Percentiles rank a stretch among this genome's conserved stretches.
Conservation (phyloP, 371 early-diverging fungal genomes). For the Racocetra persica region DNA sequence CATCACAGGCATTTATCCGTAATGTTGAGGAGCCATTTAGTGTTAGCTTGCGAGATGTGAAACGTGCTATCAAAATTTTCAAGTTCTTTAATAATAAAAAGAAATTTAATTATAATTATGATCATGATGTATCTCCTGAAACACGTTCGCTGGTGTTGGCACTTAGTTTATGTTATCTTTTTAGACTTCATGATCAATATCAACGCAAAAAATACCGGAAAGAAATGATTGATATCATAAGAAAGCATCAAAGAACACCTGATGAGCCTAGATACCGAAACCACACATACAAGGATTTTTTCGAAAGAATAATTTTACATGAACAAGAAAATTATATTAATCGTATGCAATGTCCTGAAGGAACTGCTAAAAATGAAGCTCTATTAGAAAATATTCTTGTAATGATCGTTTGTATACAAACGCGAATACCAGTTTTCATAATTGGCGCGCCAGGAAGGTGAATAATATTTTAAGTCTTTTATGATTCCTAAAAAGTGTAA, state of each 20-base stretch:
- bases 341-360: conserved; percentile 21
- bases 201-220: not conserved
- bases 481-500: not conserved
- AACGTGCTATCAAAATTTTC: not conserved
- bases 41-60: conserved; percentile 28
- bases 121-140: not conserved
- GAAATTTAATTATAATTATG: not conserved
- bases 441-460: conserved; percentile 39
- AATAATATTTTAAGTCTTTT: not conserved
- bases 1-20: conserved; percentile 36
- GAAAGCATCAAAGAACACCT: not conserved
- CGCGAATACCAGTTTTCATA: conserved; percentile 33
- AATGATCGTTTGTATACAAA: conserved; percentile 37
- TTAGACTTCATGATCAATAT: conserved; percentile 37
- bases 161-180: conserved; percentile 5
- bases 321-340: conserved; percentile 33
- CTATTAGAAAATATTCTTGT: conserved; percentile 36
- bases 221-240: not conserved
- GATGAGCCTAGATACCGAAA: not conserved
- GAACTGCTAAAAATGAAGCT: not conserved
- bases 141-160: not conserved
- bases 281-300: not conserved
- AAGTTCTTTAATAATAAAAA: not conserved
- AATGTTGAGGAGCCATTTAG: conserved; percentile 32
- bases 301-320: not conserved